Percentiles rank a stretch among this genome's conserved stretches.
Evolutionary conservation across 75 land plant species (phyloP).

Genomic region (Cunninghamia lanceolata): DNA sequence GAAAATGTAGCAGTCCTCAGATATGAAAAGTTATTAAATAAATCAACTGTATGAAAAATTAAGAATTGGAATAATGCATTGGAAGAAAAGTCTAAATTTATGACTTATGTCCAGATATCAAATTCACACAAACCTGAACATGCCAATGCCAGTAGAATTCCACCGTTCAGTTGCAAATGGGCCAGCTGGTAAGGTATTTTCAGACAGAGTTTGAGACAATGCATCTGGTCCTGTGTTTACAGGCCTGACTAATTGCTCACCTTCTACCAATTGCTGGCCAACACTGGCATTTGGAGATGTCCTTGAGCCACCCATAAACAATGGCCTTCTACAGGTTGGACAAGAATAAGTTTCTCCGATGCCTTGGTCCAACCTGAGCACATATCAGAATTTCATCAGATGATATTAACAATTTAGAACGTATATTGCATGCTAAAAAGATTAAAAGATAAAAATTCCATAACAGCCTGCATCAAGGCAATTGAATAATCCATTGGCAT

Average conservation of each 20-base stretch:
- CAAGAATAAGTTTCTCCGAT: conserved; percentile 75
- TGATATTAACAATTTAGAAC: neutral
- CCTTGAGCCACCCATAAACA: conserved; percentile 51
- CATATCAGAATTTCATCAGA: neutral
- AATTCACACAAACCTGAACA: conserved; percentile 42
- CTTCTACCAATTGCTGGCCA: conserved; percentile 22
- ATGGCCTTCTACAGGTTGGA: conserved; percentile 95
- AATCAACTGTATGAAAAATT: neutral
- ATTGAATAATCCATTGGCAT: neutral
- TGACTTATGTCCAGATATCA: neutral
- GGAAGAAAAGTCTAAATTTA: neutral
- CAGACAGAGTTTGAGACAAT: conserved; percentile 22
- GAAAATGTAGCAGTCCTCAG: neutral
- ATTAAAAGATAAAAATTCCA: neutral
- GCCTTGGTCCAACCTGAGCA: conserved; percentile 91
- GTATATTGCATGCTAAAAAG: neutral
- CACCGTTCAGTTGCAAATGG: conserved; percentile 27
- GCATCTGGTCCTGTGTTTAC: conserved; percentile 25
- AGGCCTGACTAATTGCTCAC: conserved; percentile 49
- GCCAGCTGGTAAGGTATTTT: conserved; percentile 17
- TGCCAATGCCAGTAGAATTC: conserved; percentile 26
- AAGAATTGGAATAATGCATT: neutral
- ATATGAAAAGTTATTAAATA: neutral
- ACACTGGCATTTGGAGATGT: conserved; percentile 10
- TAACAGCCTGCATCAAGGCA: neutral